phyloP scores from a whole-genome alignment of 2,329 filamentous ascomycete species.

The Cordyceps sp. region DNA sequence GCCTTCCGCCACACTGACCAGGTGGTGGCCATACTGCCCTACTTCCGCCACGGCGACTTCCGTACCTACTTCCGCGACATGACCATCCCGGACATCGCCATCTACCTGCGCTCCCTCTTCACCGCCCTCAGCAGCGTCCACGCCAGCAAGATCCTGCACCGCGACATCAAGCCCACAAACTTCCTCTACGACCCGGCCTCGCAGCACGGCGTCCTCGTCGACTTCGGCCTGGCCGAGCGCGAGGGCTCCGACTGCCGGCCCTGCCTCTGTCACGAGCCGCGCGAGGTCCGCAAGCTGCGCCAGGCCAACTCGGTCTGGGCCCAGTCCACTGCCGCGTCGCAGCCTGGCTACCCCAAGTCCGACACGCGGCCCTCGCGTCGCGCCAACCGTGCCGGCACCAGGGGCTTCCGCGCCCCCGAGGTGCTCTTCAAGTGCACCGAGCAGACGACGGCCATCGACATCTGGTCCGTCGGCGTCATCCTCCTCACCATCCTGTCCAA shows the following conservation, averaged over 20 bases:
- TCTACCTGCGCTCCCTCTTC: constrained; percentile 82
- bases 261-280: constrained; percentile 62
- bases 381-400: constrained; percentile 85
- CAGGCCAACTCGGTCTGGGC: constrained; percentile 42
- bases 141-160: constrained; percentile 68
- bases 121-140: constrained; percentile 74
- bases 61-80: constrained; percentile 87
- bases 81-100: constrained; percentile 67
- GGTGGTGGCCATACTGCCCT: constrained; percentile 85
- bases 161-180: constrained; percentile 95
- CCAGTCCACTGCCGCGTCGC: constrained; percentile 27
- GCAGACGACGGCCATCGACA: constrained; percentile 85
- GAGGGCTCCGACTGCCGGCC: constrained; percentile 62
- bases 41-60: constrained; percentile 92
- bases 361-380: constrained; percentile 77
- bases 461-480: constrained; percentile 96
- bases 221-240: constrained; percentile 90
- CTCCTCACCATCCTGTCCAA: constrained; percentile 84
- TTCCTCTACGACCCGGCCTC: constrained; percentile 79
- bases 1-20: constrained; percentile 93
- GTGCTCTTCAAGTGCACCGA: constrained; percentile 94
- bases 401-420: constrained; percentile 91
- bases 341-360: constrained; percentile 67
- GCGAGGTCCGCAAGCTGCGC: constrained; percentile 42
- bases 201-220: constrained; percentile 80